Percentiles rank a stretch among this genome's conserved stretches.
Conservation (phyloP, 306 rosid genomes). For the Geum urbanum region DNA sequence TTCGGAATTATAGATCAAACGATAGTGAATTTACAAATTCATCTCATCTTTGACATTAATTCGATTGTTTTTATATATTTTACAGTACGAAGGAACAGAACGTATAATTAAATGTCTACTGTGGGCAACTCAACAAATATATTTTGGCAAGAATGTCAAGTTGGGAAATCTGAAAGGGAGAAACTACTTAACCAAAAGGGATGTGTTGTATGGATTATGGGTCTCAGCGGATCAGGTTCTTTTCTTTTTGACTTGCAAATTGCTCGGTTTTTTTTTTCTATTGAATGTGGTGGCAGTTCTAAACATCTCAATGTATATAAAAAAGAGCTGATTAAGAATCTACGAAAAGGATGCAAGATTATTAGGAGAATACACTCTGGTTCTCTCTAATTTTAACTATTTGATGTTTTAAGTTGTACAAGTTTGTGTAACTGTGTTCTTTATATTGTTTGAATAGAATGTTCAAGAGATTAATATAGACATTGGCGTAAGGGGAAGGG, state of each 20-base stretch:
- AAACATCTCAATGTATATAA: not conserved
- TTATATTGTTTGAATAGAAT: too few relatives aligned
- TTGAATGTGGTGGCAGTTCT: not conserved
- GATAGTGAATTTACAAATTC: too few relatives aligned
- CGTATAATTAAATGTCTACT: constrained; percentile 51
- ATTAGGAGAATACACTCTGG: not conserved
- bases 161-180: constrained; percentile 70
- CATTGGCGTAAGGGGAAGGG: not conserved
- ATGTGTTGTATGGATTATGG: constrained; percentile 85
- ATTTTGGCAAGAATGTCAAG: constrained; percentile 76
- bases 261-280: not conserved
- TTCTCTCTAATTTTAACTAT: not conserved
- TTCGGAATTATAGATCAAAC: too few relatives aligned
- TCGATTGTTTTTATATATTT: constrained; percentile 23
- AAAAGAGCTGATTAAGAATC: not conserved
- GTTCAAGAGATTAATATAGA: too few relatives aligned
- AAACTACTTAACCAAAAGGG: constrained; percentile 85
- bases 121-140: constrained; percentile 64
- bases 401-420: not conserved
- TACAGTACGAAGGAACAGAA: constrained; percentile 21
- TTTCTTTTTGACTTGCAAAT: constrained; percentile 8
- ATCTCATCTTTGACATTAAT: not conserved
- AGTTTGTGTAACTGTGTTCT: not conserved
- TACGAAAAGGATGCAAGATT: not conserved
- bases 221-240: constrained; percentile 89